These are phyloP conservation scores for Lodderomyces jiufengensis DNA, from an alignment of 1,139 yeast genomes.

Conservation along the genomic window DNA sequence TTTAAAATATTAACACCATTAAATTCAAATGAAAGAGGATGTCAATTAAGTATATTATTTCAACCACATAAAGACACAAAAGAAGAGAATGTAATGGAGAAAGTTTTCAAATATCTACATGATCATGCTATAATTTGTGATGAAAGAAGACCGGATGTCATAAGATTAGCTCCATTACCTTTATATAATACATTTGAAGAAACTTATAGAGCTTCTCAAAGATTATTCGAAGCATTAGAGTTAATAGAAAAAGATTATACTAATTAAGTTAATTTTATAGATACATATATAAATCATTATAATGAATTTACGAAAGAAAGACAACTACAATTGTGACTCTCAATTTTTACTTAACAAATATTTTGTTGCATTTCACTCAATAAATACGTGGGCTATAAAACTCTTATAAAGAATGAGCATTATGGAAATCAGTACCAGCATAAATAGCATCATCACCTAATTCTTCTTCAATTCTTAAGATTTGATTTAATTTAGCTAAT, in stretches of 20 bases:
- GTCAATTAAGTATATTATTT: slow-evolving; percentile 75
- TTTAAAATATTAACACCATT: slow-evolving; percentile 75
- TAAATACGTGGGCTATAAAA: background rate
- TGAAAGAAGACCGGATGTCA: slow-evolving; percentile 85
- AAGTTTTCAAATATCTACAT: slow-evolving; percentile 48
- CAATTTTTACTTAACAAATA: too few relatives aligned
- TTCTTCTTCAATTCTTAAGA: slow-evolving; percentile 95
- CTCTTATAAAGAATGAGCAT: slow-evolving; percentile 30
- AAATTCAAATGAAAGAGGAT: slow-evolving; percentile 59
- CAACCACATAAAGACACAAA: slow-evolving; percentile 44
- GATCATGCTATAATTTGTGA: slow-evolving; percentile 72
- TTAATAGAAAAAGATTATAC: slow-evolving; percentile 10
- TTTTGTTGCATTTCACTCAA: too few relatives aligned
- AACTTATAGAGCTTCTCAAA: slow-evolving; percentile 43
- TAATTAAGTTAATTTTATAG: too few relatives aligned
- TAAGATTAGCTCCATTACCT: slow-evolving; percentile 80
- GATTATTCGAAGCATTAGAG: slow-evolving; percentile 41
- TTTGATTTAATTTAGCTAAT: slow-evolving; percentile 95
- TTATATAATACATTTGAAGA: slow-evolving; percentile 76
- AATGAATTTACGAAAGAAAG: too few relatives aligned
- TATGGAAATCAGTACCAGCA: slow-evolving; percentile 88
- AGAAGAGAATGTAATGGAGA: slow-evolving; percentile 55
- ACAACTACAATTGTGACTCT: too few relatives aligned
- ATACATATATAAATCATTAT: too few relatives aligned
- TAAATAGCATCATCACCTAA: slow-evolving; percentile 92